phyloP scores from a whole-genome alignment of 2,329 filamentous ascomycete species.

The Clarireedia sp. region DNA sequence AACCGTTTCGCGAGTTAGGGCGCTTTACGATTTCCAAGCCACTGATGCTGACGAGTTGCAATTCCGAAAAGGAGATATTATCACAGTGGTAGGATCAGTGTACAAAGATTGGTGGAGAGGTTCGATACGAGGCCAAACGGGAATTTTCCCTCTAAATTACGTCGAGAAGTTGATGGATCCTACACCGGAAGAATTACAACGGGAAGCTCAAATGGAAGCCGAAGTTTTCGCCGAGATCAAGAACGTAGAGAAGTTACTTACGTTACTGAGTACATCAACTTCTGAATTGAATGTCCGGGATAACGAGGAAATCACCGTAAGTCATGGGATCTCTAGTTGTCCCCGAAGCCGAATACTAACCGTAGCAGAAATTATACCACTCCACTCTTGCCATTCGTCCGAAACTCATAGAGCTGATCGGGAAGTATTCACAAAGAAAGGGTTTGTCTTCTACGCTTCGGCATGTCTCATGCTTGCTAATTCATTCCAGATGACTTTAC shows the following conservation, averaged over 20 bases:
- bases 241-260: slow-evolving; percentile 75
- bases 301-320: slow-evolving; percentile 89
- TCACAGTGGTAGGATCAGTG: slow-evolving; percentile 92
- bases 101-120: slow-evolving; percentile 99
- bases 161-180: slow-evolving; percentile 96
- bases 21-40: slow-evolving; percentile 88
- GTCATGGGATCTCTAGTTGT: slow-evolving; percentile 19
- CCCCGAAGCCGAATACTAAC: slow-evolving; percentile 26
- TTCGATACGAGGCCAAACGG: slow-evolving; percentile 85
- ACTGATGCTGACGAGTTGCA: slow-evolving; percentile 91
- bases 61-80: slow-evolving; percentile 94
- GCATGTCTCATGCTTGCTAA: slow-evolving; percentile 10
- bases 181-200: slow-evolving; percentile 85
- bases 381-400: slow-evolving; percentile 89
- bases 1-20: slow-evolving; percentile 88
- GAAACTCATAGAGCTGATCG: slow-evolving; percentile 95
- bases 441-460: slow-evolving; percentile 41
- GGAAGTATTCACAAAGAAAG: slow-evolving; percentile 99
- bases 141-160: slow-evolving; percentile 97
- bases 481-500: slow-evolving; percentile 80
- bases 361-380: slow-evolving; percentile 66
- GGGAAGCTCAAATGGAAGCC: slow-evolving; percentile 90
- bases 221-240: slow-evolving; percentile 72
- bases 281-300: slow-evolving; percentile 76
- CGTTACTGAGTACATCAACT: slow-evolving; percentile 80